Conservation (phyloP, 768 basidiomycete species). For the Lactarius indigo region DNA sequence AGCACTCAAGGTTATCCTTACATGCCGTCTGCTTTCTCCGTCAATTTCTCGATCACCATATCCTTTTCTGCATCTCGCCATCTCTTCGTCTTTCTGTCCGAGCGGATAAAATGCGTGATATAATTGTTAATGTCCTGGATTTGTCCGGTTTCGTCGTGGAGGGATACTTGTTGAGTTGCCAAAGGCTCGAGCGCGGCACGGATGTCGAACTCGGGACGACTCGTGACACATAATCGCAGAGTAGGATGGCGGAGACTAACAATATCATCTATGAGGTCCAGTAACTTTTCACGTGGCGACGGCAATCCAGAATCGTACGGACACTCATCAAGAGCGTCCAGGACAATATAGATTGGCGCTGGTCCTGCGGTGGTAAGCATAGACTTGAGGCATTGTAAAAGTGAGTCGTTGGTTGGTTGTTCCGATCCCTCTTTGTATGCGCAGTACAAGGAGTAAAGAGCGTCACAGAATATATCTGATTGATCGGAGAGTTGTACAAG, state of each 20-base stretch:
- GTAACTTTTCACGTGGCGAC: neutral
- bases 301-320: neutral
- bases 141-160: neutral
- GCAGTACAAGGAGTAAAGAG: neutral
- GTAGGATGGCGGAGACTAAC: neutral
- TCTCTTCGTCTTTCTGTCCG: neutral
- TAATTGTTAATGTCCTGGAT: neutral
- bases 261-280: neutral
- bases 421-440: neutral
- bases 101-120: neutral
- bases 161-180: neutral
- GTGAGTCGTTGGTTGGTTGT: neutral
- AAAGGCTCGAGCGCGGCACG: neutral
- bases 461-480: neutral
- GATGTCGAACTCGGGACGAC: neutral
- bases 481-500: neutral
- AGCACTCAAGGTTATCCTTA: neutral
- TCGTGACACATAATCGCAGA: neutral
- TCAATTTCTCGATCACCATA: neutral
- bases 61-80: neutral
- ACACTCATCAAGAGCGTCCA: slow-evolving; percentile 5
- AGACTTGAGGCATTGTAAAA: neutral
- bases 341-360: neutral
- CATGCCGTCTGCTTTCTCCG: neutral
- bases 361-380: neutral